Percentiles rank a stretch among this genome's conserved stretches.
These are phyloP conservation scores for Noccaea caerulescens DNA, from an alignment of 345 rosid genomes.

Conservation along the genomic window DNA sequence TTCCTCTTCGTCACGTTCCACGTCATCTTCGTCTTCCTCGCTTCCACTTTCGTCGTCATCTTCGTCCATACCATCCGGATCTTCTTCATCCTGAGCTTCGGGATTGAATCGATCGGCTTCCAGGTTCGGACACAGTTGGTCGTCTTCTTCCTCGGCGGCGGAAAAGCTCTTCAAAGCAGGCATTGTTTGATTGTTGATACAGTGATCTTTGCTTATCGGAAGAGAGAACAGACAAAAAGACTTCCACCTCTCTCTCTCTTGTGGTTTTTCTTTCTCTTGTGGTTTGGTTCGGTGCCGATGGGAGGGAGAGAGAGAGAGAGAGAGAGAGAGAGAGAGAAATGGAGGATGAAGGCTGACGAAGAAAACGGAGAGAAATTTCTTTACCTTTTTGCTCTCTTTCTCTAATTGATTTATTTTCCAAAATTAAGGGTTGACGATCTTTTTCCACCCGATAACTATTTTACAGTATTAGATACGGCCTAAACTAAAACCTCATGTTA, in stretches of 20 bases:
- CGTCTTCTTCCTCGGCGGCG: constrained; percentile 50
- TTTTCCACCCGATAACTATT: too few species aligned
- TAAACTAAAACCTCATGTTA: too few species aligned
- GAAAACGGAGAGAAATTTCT: constrained; percentile 36
- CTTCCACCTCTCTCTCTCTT: background rate
- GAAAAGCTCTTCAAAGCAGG: constrained; percentile 73
- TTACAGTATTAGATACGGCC: too few species aligned
- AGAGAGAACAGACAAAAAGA: background rate
- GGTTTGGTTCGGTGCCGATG: constrained; percentile 31
- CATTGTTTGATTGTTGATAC: constrained; percentile 53
- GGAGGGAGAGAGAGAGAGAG: constrained; percentile 17
- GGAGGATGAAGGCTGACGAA: constrained; percentile 34
- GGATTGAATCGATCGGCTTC: constrained; percentile 6
- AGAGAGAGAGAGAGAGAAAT: constrained; percentile 19
- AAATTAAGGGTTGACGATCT: too few species aligned
- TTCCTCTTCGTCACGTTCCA: constrained; percentile 40
- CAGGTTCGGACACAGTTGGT: constrained; percentile 41
- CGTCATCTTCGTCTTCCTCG: constrained; percentile 45
- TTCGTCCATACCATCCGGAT: constrained; percentile 22
- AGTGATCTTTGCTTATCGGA: constrained; percentile 27
- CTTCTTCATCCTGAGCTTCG: constrained; percentile 29
- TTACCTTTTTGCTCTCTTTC: constrained; percentile 20
- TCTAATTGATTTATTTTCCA: too few species aligned
- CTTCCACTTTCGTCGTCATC: constrained; percentile 29
- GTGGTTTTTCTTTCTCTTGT: constrained; percentile 10